Conservation (phyloP, 2,329 filamentous ascomycete genomes). For the Ophiocordyceps camponoti-leonardi region DNA sequence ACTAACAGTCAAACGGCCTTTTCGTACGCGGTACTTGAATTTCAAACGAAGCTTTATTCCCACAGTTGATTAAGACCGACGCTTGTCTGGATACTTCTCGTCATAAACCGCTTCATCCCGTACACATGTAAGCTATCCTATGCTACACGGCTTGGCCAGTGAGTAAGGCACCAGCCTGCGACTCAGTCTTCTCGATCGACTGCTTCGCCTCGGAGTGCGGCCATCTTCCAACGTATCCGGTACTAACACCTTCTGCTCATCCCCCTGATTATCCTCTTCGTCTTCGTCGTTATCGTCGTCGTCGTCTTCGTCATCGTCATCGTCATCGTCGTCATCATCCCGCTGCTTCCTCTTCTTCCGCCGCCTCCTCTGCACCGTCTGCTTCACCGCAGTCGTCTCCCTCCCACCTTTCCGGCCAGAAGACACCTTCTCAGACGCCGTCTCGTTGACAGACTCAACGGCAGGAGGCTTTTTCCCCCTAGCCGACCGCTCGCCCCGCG, state of each 20-base stretch:
- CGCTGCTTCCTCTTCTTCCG: neutral
- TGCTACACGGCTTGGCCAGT: neutral
- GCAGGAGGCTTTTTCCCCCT: conserved; percentile 20
- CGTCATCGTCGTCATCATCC: neutral
- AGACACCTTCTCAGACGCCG: neutral
- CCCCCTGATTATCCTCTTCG: neutral
- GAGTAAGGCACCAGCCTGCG: neutral
- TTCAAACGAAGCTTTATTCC: no score
- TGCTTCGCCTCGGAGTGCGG: neutral
- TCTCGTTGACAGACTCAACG: neutral
- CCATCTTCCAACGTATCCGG: neutral
- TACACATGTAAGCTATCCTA: neutral
- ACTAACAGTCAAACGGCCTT: no score
- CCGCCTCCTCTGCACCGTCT: neutral
- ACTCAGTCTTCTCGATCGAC: neutral
- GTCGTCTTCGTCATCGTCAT: neutral
- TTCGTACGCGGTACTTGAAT: no score
- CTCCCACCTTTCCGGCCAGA: conserved; percentile 1
- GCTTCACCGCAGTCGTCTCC: neutral
- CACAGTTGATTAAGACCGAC: no score
- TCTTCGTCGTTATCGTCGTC: neutral
- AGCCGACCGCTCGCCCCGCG: conserved; percentile 45
- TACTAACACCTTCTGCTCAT: neutral
- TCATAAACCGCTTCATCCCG: no score
- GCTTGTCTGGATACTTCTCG: no score